Evolutionary conservation across 352 stramenopile species (phyloP).

Genomic region (Phytophthora cryptogea): DNA sequence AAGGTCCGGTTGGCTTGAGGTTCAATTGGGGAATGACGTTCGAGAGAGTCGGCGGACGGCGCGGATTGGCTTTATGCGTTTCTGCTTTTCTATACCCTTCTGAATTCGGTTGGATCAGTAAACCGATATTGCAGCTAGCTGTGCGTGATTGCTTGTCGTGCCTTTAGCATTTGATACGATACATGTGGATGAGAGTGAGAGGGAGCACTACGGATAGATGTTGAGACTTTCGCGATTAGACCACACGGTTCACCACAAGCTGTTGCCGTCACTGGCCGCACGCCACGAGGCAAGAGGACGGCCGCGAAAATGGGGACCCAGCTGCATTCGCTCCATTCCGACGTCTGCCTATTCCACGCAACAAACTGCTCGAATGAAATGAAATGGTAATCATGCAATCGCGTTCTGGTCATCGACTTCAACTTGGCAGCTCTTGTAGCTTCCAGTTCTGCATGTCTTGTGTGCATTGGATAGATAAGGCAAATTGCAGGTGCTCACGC

Average conservation of each 20-base stretch:
- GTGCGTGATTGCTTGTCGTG: too few species aligned
- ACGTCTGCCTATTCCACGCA: conserved; percentile 15
- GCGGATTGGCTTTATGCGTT: neutral
- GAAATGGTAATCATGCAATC: conserved; percentile 14
- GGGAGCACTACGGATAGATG: neutral
- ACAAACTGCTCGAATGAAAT: neutral
- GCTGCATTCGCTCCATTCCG: conserved; percentile 13
- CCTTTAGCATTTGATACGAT: too few species aligned
- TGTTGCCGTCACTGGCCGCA: neutral
- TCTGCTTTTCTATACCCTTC: neutral
- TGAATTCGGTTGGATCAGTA: too few species aligned
- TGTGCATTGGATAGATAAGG: conserved; percentile 17
- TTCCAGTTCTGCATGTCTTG: neutral
- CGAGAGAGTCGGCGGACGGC: conserved; percentile 22
- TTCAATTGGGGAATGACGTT: conserved; percentile 31
- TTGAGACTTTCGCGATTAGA: conserved; percentile 17
- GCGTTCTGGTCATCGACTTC: conserved; percentile 1
- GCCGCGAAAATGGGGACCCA: conserved; percentile 1
- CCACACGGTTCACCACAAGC: conserved; percentile 13
- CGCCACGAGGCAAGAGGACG: conserved; percentile 13
- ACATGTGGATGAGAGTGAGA: too few species aligned
- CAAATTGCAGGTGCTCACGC: conserved; percentile 4
- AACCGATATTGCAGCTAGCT: too few species aligned
- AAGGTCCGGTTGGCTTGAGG: neutral
- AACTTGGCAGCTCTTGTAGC: conserved; percentile 1